Evolutionary conservation across 139 green algal genomes (phyloP), one percentile per base, ranked within the genome.

Genomic region (Closterium sp.): DNA sequence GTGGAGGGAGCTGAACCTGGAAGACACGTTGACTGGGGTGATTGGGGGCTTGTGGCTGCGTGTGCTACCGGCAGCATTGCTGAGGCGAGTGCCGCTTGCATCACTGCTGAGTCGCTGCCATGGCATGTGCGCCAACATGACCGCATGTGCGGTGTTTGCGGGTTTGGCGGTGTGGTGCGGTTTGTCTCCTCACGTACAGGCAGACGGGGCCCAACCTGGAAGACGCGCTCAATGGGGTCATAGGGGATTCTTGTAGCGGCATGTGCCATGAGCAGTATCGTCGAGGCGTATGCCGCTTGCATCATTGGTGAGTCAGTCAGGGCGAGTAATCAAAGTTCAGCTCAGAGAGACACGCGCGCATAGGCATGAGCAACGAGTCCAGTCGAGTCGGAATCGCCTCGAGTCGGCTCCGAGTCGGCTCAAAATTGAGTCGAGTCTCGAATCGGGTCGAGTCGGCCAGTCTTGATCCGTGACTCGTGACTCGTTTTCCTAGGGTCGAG

Each of bases 221-320:
- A 33, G 90, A 93, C 55, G 87, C 92, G 5, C 90, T 96, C 55
- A 95, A 95, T 84, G 95, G 34, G 33, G 93, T 96, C 16, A 94
- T 98, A 25, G 95, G 94, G 5, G 96, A 96, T n/a, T n/a, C 96
- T 98, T 38, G 96, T 98, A 2, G 93, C 92, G 21, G 95, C 97
- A 90, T 98, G 96, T 34, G 95, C 93, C 23, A 88, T 88, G n/a
- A 94, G 90, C 64, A 89, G 94, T 30, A 93, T 98, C 25, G 35
- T 97, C 32, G 86, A 95, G 90, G 92, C 96, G 4, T 99, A 97
- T 96, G 97, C 96, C 19, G 97, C 97, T 28, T 93, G 98, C 90
- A 91, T 98, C 84, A 96, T 96, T 55, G 36, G 36, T 55, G 36
- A 55, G 36, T 55, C 36, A 55, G 36, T 55, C 36, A 55, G 36